Evolutionary conservation across 106 monocot genomes (phyloP), one percentile per base, ranked within the genome.

Genomic region (Dendrobium catenatum): DNA sequence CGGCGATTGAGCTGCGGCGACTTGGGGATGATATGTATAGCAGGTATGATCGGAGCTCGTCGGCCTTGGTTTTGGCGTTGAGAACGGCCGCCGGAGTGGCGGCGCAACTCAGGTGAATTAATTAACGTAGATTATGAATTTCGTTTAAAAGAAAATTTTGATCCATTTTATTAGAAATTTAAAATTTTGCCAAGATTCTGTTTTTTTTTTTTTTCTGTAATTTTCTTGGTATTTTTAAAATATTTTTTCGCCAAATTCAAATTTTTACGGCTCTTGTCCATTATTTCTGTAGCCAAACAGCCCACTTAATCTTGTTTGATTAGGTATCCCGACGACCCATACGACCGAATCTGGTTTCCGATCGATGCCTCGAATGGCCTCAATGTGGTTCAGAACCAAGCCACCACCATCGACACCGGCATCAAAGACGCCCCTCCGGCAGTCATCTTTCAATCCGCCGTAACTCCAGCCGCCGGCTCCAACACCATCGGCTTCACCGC

Each of bases 1-100:
- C 83, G 7, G 87, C 83, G 20, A 83, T 87, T 3, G 83, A 87
- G 68, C 78, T 83, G 7, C 58, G 73, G 73, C 55, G 46, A 10
- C 17, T 87, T 47, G 87, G 77, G 3, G 5, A 46, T 13, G 37
- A 24, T 8, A 81, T 84, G 87, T 87, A 87, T 10, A 15, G 13
- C 54, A 1, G 18, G 5, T 33, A 59, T 27, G 77, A 77, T 40
- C 43, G 44, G 4, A n/a, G n/a, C 26, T 73, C 47, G 15, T 10
- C 29, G 13, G 76, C 77, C 0, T 48, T 87, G 64, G 27, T 78
- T 58, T 13, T 83, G n/a, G 0, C 3, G 4, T 4, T 0, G 24
- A 80, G 87, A 59, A 47, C 48, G 16, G 87, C 84, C 0, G 80
- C 61, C 56, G 87, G 83, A 27, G 68, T 83, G 24, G 3, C 77